A percentile compares a stretch with the other conserved stretches of the same genome.
Conservation (phyloP, 2,329 filamentous ascomycete genomes). For the Chaetomium olivaceum region DNA sequence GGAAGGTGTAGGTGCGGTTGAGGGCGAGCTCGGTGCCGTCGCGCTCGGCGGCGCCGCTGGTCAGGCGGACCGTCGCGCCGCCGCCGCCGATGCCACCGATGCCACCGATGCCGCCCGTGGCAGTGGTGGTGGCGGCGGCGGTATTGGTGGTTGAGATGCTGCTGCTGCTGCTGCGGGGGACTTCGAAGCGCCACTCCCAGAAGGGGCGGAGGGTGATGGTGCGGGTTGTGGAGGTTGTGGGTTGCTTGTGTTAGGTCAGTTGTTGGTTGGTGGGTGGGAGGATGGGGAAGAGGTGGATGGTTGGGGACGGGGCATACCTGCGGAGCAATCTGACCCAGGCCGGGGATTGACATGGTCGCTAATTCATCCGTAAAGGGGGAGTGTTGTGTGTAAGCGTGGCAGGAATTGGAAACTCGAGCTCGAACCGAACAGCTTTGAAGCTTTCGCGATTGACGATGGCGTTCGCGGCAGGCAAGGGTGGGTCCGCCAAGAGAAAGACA, state of each 20-base stretch:
- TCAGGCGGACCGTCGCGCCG: conserved; percentile 57
- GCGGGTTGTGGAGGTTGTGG: conserved; percentile 43
- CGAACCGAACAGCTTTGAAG: background rate
- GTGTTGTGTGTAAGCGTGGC: background rate
- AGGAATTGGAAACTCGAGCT: background rate
- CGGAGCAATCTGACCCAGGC: conserved; percentile 29
- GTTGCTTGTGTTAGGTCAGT: conserved; percentile 4
- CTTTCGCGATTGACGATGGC: background rate
- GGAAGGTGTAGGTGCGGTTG: conserved; percentile 77
- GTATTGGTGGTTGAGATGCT: background rate
- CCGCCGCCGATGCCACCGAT: conserved; percentile 49
- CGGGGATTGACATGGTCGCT: conserved; percentile 30
- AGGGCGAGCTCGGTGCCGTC: conserved; percentile 92
- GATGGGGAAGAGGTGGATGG: background rate
- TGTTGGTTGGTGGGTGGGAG: background rate
- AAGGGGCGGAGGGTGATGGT: conserved; percentile 58
- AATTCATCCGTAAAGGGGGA: conserved; percentile 12
- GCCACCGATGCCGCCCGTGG: background rate
- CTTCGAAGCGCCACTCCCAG: conserved; percentile 79
- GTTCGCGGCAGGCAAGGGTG: conserved; percentile 16
- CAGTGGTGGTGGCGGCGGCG: too few species aligned
- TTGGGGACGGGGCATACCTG: conserved; percentile 19
- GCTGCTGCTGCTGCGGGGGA: conserved; percentile 46
- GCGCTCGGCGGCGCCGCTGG: conserved; percentile 83
- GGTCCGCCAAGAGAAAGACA: background rate